Base-by-base conservation (phyloP, 2,329 filamentous ascomycete genomes). In the Penicillium corylophilum region DNA sequence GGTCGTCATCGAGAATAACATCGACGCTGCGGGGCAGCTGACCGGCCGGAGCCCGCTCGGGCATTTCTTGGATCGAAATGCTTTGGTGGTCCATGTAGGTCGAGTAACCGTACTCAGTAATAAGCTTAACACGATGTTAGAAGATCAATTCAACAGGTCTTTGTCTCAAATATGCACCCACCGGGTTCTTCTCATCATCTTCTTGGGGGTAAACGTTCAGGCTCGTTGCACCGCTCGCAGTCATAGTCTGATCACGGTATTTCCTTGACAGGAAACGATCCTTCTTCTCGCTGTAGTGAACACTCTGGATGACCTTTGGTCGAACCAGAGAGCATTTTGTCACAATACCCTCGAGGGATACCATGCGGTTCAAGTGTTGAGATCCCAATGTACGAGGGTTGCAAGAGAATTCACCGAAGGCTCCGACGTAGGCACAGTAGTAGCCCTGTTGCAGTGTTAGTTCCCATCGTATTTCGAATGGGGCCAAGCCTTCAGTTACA, bases 1-100 rank as follows among this genome's bases (percentile, higher is more conserved):
- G 80, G 69, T 99, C 94, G 70, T 99, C 94, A 69, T 99, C 94
- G 59, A 99, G 78, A 62, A 99, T 92, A 13, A 97, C 92, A 73
- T 99, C 94, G 16, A 99, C 94, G 50, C 93, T 91, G 48, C 94
- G 87, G 53, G 94, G 94, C 58, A 99, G 82, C 77, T 97, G 94
- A 47, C 94, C 94, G 53, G 94, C 93, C 48, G 94, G 94, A 2
- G 94, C 94, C 63, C 93, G 82, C 73, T 99, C 94, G 0, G 94
- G 94, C 94, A 99, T 99, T 77, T 99, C 94, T 74, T 99, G 94
- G 60, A 99, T 96, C 0, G 93, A 96, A 54, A 99, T 90, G 15
- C 90, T 96, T 72, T 99, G 94, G 69, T 99, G 94, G 70, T 99
- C 94, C 67, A 93, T 83, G 74, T 96, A 99, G 45, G 88, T 94